phyloP scores from a whole-genome alignment of 352 stramenopile genomes.

The Globisporangium parvum region DNA sequence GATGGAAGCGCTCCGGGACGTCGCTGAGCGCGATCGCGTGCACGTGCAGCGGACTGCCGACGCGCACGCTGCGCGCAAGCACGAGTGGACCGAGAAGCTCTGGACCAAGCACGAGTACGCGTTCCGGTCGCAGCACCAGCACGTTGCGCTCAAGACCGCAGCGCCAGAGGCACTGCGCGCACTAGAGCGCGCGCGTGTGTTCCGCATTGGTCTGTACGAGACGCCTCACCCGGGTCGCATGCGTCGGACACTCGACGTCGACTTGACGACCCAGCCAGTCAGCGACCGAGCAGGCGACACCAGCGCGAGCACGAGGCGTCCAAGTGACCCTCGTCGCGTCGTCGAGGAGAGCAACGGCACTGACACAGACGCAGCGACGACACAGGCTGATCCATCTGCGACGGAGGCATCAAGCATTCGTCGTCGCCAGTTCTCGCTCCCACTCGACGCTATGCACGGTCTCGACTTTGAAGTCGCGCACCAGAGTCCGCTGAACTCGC shows the following conservation, averaged over 20 bases:
- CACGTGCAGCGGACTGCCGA: slow-evolving; percentile 18
- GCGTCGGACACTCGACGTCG: slow-evolving; percentile 47
- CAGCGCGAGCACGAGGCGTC: not conserved
- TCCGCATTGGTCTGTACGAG: slow-evolving; percentile 56
- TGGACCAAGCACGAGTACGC: slow-evolving; percentile 66
- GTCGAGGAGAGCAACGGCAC: not conserved
- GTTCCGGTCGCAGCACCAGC: slow-evolving; percentile 63
- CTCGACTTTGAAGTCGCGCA: slow-evolving; percentile 28
- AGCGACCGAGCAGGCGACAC: too few species aligned
- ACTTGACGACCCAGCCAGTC: slow-evolving; percentile 19
- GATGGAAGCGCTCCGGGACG: slow-evolving; percentile 49
- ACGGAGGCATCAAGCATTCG: not conserved
- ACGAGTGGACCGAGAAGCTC: slow-evolving; percentile 44
- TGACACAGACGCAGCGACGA: not conserved
- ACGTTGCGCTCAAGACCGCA: slow-evolving; percentile 22
- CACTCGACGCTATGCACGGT: slow-evolving; percentile 34
- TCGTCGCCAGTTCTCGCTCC: slow-evolving; percentile 23
- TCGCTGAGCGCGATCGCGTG: slow-evolving; percentile 31
- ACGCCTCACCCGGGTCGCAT: slow-evolving; percentile 57
- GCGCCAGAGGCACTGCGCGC: slow-evolving; percentile 24
- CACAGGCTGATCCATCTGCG: not conserved
- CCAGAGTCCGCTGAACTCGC: slow-evolving; percentile 14
- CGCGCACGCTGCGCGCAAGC: slow-evolving; percentile 17
- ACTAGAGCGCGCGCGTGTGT: slow-evolving; percentile 30
- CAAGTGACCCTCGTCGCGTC: too few species aligned